Evolutionary conservation across 169 alveolate genomes (phyloP).

Genomic region (Plasmodium billcollinsi): DNA sequence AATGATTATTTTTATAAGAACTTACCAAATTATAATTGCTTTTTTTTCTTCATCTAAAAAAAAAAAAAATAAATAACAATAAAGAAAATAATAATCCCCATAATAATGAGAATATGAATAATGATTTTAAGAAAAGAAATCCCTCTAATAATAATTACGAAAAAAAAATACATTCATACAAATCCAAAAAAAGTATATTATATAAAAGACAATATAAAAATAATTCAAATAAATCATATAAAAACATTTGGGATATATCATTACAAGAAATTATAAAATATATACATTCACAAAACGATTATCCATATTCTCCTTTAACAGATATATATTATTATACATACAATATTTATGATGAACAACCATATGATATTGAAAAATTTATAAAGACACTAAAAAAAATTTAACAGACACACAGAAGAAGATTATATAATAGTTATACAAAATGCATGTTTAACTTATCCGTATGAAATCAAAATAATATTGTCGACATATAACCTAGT

Average conservation of each 20-base stretch:
- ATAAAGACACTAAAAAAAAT: background rate
- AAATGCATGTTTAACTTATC: slow-evolving; percentile 2
- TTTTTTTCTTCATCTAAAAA: background rate
- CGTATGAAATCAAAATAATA: background rate
- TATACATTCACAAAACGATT: background rate
- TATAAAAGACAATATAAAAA: background rate
- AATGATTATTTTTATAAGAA: background rate
- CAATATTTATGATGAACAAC: background rate
- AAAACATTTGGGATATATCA: background rate
- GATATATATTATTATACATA: background rate
- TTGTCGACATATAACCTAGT: background rate
- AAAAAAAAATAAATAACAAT: background rate
- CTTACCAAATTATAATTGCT: background rate
- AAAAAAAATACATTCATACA: too few species aligned
- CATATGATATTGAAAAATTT: slow-evolving; percentile 1
- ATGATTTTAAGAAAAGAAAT: background rate
- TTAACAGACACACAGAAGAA: background rate
- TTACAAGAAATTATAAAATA: background rate
- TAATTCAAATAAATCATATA: background rate
- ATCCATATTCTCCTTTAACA: background rate
- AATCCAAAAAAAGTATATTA: background rate
- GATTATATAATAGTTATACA: background rate
- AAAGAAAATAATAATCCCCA: background rate
- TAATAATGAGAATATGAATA: background rate
- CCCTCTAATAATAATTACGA: background rate